Evolutionary conservation across 768 basidiomycete genomes (phyloP).

Genomic region (Kwoniella pini): DNA sequence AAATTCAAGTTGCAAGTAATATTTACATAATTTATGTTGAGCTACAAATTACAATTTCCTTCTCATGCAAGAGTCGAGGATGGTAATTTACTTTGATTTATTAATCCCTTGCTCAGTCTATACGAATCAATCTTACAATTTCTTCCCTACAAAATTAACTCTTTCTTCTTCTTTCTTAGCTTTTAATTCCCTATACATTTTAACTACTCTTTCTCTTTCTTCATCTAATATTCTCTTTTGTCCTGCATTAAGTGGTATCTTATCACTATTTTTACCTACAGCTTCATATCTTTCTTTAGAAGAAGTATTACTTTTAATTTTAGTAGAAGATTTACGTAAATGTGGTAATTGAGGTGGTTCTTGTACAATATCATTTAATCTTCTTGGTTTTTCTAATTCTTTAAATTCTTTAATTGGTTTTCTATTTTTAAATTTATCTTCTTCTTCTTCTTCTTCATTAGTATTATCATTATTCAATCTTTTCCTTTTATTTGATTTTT

Average conservation of each 20-base stretch:
- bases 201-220: slow-evolving; percentile 51
- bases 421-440: not conserved
- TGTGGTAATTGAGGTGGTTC: slow-evolving; percentile 48
- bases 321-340: slow-evolving; percentile 24
- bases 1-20: too few relatives aligned
- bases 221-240: slow-evolving; percentile 50
- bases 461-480: slow-evolving; percentile 12
- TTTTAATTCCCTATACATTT: slow-evolving; percentile 52
- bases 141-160: not conserved
- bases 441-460: slow-evolving; percentile 8
- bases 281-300: slow-evolving; percentile 23
- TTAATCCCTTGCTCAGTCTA: too few relatives aligned
- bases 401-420: slow-evolving; percentile 35
- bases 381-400: slow-evolving; percentile 23
- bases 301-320: not conserved
- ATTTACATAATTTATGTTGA: too few relatives aligned
- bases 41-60: too few relatives aligned
- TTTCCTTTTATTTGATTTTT: slow-evolving; percentile 6
- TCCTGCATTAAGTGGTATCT: slow-evolving; percentile 42
- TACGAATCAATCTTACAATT: not conserved
- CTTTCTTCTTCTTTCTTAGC: slow-evolving; percentile 31
- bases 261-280: slow-evolving; percentile 22
- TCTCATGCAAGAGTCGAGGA: too few relatives aligned
- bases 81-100: too few relatives aligned
- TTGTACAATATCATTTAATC: slow-evolving; percentile 49